Base-by-base conservation (phyloP, 495 filamentous ascomycete species). In the Penicillium subrubescens region DNA sequence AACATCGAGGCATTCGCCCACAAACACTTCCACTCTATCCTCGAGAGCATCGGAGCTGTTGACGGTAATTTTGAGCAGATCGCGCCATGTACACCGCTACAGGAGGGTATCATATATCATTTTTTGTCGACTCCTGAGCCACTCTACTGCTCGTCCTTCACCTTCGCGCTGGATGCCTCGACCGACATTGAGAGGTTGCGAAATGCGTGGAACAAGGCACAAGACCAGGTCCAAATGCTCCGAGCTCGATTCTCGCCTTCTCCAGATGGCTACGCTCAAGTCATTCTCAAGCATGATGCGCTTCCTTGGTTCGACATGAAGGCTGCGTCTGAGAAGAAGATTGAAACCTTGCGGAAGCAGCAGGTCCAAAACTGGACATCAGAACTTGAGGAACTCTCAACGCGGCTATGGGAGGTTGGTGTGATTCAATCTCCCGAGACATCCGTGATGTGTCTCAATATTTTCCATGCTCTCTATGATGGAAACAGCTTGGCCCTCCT, bases 391-490 rank as follows among this genome's bases (percentile, higher is more conserved):
- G 41, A 51, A 14, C 57, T 75, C 14, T 60, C 77, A 3, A 61
- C 62, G 4, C 62, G 63, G n/a, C 72, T 83, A 7, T 81, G 84
- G 63, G 77, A 82, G 60, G 64, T 87, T 33, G 67, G 77, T 10
- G 59, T 87, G 15, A 60, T 84, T 15, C 60, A 67, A 19, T 75
- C 72, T 19, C 60, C 66, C 3, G 61, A 61, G 0, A 69, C 61
- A 23, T 68, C 64, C 5, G 62, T 84, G 0, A 74, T 94, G 34
- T 77, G 76, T 21, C 69, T 95, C 31, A 82, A 88, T 46, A 86
- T 95, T 0, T 94, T 95, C 74, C 94, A 98, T 70, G 92, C 87
- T 7, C 77, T 97, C 0, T 98, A 97, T 68, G 94, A 98, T 77
- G 94, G 90, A 1, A 90, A 86, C 67, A 94, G 92, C 59, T 81